Percentiles rank a stretch among this genome's conserved stretches.
These are phyloP conservation scores for Arxiozyma bovina DNA, from an alignment of 1,139 yeast species.

Conservation along the genomic window DNA sequence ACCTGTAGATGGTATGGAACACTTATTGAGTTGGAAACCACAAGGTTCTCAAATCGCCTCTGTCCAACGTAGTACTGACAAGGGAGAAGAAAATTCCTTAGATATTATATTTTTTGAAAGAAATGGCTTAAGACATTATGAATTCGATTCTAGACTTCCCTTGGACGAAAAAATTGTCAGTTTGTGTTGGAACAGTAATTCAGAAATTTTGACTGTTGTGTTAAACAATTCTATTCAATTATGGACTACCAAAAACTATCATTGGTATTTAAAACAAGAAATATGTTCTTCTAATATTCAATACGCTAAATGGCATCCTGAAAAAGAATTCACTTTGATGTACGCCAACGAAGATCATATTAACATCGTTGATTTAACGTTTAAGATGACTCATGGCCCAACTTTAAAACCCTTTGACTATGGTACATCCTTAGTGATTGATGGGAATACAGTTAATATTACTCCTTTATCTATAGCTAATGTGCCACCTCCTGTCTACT, in stretches of 20 bases:
- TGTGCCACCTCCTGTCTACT: slow-evolving; percentile 91
- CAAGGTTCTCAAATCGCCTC: slow-evolving; percentile 84
- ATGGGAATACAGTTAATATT: slow-evolving; percentile 61
- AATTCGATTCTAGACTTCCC: slow-evolving; percentile 62
- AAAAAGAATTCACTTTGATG: slow-evolving; percentile 69
- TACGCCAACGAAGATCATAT: slow-evolving; percentile 46
- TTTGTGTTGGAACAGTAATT: slow-evolving; percentile 73
- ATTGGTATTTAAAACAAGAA: slow-evolving; percentile 90
- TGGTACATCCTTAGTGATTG: slow-evolving; percentile 75
- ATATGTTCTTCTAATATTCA: slow-evolving; percentile 37
- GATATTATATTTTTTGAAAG: slow-evolving; percentile 76
- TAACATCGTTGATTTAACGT: slow-evolving; percentile 62
- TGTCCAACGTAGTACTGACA: slow-evolving; percentile 46
- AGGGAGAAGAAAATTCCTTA: slow-evolving; percentile 32
- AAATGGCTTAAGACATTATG: slow-evolving; percentile 88
- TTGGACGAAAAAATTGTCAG: slow-evolving; percentile 41
- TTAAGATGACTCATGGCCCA: slow-evolving; percentile 61
- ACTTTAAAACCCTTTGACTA: slow-evolving; percentile 56
- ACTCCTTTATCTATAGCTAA: slow-evolving; percentile 82
- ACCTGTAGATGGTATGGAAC: slow-evolving; percentile 78
- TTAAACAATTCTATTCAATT: slow-evolving; percentile 56
- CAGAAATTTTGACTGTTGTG: slow-evolving; percentile 69
- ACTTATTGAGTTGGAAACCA: slow-evolving; percentile 76
- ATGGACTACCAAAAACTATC: slow-evolving; percentile 90
- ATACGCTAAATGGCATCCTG: slow-evolving; percentile 78